These are phyloP conservation scores for Macadamia integrifolia DNA, from an alignment of 164 flowering plant genomes.

Conservation along the genomic window DNA sequence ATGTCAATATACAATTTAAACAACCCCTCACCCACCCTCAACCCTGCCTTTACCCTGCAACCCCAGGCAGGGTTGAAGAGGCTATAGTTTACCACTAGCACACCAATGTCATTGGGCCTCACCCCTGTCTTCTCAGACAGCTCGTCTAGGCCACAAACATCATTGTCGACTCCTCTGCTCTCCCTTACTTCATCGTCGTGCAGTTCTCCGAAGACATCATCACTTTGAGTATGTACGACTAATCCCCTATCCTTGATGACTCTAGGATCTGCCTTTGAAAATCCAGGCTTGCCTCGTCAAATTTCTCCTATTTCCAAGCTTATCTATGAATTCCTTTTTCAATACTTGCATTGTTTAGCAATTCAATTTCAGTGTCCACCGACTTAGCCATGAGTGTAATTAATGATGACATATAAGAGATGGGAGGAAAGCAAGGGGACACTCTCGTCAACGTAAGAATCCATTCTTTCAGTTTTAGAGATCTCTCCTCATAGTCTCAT, in stretches of 20 bases:
- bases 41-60: too few species aligned
- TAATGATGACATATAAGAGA: too few species aligned
- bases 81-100: slow-evolving; percentile 87
- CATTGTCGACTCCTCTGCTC: slow-evolving; percentile 66
- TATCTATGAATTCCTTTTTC: slow-evolving; percentile 55
- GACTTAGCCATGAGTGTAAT: too few species aligned
- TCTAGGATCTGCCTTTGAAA: slow-evolving; percentile 61
- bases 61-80: slow-evolving; percentile 88
- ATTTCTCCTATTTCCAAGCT: slow-evolving; percentile 59
- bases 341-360: too few species aligned
- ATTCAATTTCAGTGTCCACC: too few species aligned
- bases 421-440: not conserved
- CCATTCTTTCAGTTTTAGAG: too few species aligned
- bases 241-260: slow-evolving; percentile 83
- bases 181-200: slow-evolving; percentile 82
- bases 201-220: slow-evolving; percentile 37
- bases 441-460: not conserved
- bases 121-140: slow-evolving; percentile 78
- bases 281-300: slow-evolving; percentile 55
- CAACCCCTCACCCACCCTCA: too few species aligned
- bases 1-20: too few species aligned
- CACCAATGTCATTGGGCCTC: slow-evolving; percentile 81
- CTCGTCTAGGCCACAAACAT: slow-evolving; percentile 87
- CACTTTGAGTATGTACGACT: slow-evolving; percentile 67
- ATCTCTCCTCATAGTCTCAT: slow-evolving; percentile 43